Evolutionary conservation across 2,329 filamentous ascomycete species (phyloP).

Genomic region (Trichoderma endophyticum): DNA sequence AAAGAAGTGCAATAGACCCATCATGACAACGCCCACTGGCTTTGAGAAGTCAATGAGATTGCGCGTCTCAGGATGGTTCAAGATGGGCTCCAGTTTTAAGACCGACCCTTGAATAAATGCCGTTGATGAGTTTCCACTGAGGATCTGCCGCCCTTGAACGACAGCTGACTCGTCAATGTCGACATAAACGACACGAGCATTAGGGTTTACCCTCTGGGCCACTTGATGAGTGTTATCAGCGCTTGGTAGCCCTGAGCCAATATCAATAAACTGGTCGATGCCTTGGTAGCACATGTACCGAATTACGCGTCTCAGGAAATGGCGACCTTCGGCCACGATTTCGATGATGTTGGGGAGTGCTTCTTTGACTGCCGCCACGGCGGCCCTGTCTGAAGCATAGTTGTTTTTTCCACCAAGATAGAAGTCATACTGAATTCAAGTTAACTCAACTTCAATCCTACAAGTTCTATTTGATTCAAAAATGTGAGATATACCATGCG

Average conservation of each 20-base stretch:
- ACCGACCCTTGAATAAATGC: slow-evolving; percentile 12
- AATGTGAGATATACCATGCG: slow-evolving; percentile 2
- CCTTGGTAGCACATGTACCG: slow-evolving; percentile 6
- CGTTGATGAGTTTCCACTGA: not conserved
- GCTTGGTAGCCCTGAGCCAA: slow-evolving; percentile 1
- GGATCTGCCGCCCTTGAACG: not conserved
- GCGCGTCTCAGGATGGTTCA: slow-evolving; percentile 1
- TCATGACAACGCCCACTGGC: slow-evolving; percentile 10
- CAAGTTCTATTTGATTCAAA: not conserved
- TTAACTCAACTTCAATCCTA: not conserved
- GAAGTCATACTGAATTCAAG: not conserved
- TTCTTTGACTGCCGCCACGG: not conserved
- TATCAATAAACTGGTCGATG: slow-evolving; percentile 1
- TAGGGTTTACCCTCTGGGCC: not conserved
- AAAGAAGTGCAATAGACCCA: slow-evolving; percentile 11
- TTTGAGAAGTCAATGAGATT: slow-evolving; percentile 13
- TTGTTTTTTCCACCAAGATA: slow-evolving; percentile 10
- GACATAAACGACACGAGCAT: slow-evolving; percentile 4
- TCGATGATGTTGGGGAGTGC: not conserved
- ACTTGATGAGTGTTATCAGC: slow-evolving; percentile 13
- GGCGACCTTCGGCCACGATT: not conserved
- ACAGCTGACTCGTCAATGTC: not conserved
- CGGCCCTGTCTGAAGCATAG: not conserved
- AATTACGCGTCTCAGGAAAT: not conserved
- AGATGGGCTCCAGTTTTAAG: not conserved